phyloP scores from a whole-genome alignment of 2,329 filamentous ascomycete species.

The Zasmidium angulare region DNA sequence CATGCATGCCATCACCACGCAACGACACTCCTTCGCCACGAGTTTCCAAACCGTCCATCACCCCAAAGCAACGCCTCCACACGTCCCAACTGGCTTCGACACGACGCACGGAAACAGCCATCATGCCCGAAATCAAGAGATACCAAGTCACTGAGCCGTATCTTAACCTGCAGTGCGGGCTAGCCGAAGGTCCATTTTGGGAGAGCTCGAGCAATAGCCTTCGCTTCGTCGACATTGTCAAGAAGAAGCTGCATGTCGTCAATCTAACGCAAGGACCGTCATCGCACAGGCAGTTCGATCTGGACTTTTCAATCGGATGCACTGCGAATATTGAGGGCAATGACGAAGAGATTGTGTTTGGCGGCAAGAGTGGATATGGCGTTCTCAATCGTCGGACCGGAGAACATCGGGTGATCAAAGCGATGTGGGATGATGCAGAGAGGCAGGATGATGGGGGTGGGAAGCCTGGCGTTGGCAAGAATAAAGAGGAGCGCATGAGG shows the following conservation, averaged over 20 bases:
- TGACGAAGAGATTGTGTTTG: slow-evolving; percentile 68
- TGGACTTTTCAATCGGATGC: slow-evolving; percentile 55
- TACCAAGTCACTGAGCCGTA: slow-evolving; percentile 45
- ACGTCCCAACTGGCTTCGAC: background rate
- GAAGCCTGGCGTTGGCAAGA: slow-evolving; percentile 38
- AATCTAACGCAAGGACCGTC: slow-evolving; percentile 62
- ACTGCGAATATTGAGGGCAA: slow-evolving; percentile 75
- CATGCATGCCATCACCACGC: background rate
- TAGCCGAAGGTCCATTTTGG: slow-evolving; percentile 75
- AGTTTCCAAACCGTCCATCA: background rate
- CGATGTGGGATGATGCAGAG: slow-evolving; percentile 55
- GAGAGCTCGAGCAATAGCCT: slow-evolving; percentile 64
- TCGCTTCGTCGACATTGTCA: slow-evolving; percentile 81
- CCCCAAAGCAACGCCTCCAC: background rate
- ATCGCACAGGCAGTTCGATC: slow-evolving; percentile 57
- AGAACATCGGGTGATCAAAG: slow-evolving; percentile 56
- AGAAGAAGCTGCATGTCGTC: slow-evolving; percentile 70
- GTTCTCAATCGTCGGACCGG: slow-evolving; percentile 65
- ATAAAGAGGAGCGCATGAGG: slow-evolving; percentile 50
- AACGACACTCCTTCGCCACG: background rate
- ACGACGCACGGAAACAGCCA: background rate
- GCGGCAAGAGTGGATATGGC: slow-evolving; percentile 80
- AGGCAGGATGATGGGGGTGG: slow-evolving; percentile 39
- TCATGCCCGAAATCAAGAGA: slow-evolving; percentile 35
- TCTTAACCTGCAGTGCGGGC: slow-evolving; percentile 62